phyloP scores from a whole-genome alignment of 768 basidiomycete genomes.

The Gymnopilus dilepis region DNA sequence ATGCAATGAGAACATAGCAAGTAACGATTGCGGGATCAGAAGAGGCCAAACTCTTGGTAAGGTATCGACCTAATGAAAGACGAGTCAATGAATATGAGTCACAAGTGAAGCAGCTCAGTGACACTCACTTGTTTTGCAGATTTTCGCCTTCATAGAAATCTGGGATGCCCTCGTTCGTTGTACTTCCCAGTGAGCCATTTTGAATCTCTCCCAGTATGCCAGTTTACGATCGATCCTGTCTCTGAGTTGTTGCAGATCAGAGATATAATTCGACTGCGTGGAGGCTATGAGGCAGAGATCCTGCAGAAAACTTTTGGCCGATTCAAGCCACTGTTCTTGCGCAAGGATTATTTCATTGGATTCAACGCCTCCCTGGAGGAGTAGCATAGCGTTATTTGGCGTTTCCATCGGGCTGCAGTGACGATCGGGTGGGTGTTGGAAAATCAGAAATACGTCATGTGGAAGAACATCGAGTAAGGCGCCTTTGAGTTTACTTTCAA shows the following conservation, averaged over 20 bases:
- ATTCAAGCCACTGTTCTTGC: neutral
- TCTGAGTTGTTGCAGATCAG: neutral
- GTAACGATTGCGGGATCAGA: neutral
- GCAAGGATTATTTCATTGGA: neutral
- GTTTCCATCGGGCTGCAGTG: neutral
- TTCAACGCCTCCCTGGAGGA: neutral
- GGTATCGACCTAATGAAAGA: neutral
- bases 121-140: neutral
- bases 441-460: neutral
- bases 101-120: neutral
- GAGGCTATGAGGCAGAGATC: neutral
- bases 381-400: neutral
- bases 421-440: neutral
- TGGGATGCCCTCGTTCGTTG: neutral
- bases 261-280: neutral
- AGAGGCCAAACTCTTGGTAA: neutral
- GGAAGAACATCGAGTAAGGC: neutral
- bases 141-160: neutral
- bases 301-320: neutral
- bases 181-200: neutral
- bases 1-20: slow-evolving; percentile 4
- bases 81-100: neutral
- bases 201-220: neutral
- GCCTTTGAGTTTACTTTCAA: neutral
- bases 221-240: neutral